phyloP scores from a whole-genome alignment of 805 yeast genomes.

The Cyberlindnera japonica region DNA sequence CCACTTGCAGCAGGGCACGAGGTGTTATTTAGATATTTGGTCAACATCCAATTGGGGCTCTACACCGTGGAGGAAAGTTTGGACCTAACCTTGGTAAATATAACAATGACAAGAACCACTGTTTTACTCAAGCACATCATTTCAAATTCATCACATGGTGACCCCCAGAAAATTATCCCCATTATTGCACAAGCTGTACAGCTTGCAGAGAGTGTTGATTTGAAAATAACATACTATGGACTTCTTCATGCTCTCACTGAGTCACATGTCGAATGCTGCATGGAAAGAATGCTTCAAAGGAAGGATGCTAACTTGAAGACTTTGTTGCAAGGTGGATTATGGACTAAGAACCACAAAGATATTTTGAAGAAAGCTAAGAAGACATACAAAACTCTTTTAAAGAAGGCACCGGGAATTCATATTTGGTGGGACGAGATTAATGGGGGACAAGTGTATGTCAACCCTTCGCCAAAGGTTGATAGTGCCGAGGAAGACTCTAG shows the following conservation, averaged over 20 bases:
- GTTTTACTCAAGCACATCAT: slow-evolving; percentile 21
- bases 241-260: slow-evolving; percentile 23
- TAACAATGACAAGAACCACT: slow-evolving; percentile 21
- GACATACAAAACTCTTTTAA: slow-evolving; percentile 22
- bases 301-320: slow-evolving; percentile 27
- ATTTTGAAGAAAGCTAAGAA: slow-evolving; percentile 27
- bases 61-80: slow-evolving; percentile 21
- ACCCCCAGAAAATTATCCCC: slow-evolving; percentile 32
- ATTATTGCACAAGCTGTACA: slow-evolving; percentile 35
- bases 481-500: not conserved
- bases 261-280: slow-evolving; percentile 34
- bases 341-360: slow-evolving; percentile 27
- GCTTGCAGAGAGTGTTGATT: slow-evolving; percentile 17
- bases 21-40: slow-evolving; percentile 32
- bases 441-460: slow-evolving; percentile 16
- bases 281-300: slow-evolving; percentile 31
- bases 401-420: slow-evolving; percentile 15
- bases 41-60: slow-evolving; percentile 34
- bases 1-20: slow-evolving; percentile 32
- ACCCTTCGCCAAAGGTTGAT: slow-evolving; percentile 2
- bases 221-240: slow-evolving; percentile 28
- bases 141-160: slow-evolving; percentile 28
- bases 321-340: slow-evolving; percentile 35
- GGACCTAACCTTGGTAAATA: slow-evolving; percentile 15
- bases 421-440: slow-evolving; percentile 25